Evolutionary conservation across 2,329 filamentous ascomycete genomes (phyloP), one percentile per base, ranked within the genome.

Genomic region (Penicillium sp.): DNA sequence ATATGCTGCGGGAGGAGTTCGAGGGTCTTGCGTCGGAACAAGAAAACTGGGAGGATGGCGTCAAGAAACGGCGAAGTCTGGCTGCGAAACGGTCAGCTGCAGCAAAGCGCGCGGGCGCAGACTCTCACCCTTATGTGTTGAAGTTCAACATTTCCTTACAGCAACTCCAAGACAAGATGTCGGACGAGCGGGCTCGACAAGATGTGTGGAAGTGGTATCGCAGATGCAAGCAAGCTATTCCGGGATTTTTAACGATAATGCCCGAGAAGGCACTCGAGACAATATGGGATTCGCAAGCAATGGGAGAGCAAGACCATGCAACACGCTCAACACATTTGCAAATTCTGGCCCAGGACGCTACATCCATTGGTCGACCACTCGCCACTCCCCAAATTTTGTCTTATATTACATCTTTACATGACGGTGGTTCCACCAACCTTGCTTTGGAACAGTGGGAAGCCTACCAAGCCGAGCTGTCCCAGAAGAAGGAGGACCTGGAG

Each of bases 331-430:
- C 76, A 5, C 84, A 86, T 61, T 68, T 88, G 27, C 80, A 80
- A 50, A 70, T 75, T 28, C 74, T 92, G 3, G 77, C 81, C 4
- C 77, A 82, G 59, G 87, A 90, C 62, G 85, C 89, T 75, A 74
- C 76, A 47, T 75, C 78, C 4, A 78, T 80, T 14, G 81, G 80
- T 7, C 73, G 80, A 41, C 57, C 73, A 1, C 70, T 90, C 44
- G 75, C 70, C 11, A 75, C 77, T 3, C 65, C 74, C 2, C 84
- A 88, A 59, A 80, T 82, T 55, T 70, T 90, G 14, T 71, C 85
- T 25, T 83, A 83, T 28, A 82, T 90, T 28, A 83, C 89, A 62
- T 81, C 85, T 49, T 73, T 87, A 34, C 84, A 87, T 55, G 73
- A 83, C 5, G 77, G 79, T 34, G 85, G 83, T 2, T 80, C 80